phyloP scores from a whole-genome alignment of 2,329 filamentous ascomycete genomes.

The Botryotinia convoluta region DNA sequence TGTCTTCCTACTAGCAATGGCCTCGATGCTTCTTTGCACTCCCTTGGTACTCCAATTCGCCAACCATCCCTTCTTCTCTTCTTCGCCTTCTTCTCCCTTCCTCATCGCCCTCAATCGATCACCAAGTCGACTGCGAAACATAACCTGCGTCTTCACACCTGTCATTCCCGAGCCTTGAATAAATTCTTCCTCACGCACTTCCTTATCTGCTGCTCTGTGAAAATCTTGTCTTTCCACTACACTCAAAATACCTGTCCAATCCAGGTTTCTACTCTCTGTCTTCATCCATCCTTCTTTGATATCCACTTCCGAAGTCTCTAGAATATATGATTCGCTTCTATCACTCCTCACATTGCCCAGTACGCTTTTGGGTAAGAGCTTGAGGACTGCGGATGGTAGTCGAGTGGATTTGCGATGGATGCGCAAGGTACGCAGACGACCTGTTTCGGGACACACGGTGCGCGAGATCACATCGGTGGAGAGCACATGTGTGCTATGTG shows the following conservation, averaged over 20 bases:
- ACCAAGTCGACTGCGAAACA: slow-evolving; percentile 69
- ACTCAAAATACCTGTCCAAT: slow-evolving; percentile 76
- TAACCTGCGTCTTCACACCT: slow-evolving; percentile 70
- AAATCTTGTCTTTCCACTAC: slow-evolving; percentile 77
- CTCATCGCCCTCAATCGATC: slow-evolving; percentile 50
- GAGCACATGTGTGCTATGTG: slow-evolving; percentile 77
- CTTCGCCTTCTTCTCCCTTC: slow-evolving; percentile 44
- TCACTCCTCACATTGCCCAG: slow-evolving; percentile 55
- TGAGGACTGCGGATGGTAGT: slow-evolving; percentile 70
- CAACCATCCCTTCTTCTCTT: slow-evolving; percentile 50
- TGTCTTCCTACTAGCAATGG: slow-evolving; percentile 73
- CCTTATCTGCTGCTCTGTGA: slow-evolving; percentile 38
- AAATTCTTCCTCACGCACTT: slow-evolving; percentile 32
- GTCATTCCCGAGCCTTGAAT: slow-evolving; percentile 45
- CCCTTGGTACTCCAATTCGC: slow-evolving; percentile 63
- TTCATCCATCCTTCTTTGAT: slow-evolving; percentile 79
- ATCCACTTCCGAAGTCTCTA: slow-evolving; percentile 77
- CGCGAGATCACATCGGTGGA: slow-evolving; percentile 80
- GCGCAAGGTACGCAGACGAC: slow-evolving; percentile 73
- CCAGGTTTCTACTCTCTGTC: slow-evolving; percentile 76
- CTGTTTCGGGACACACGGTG: slow-evolving; percentile 68
- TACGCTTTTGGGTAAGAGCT: slow-evolving; percentile 68
- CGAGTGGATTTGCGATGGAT: slow-evolving; percentile 81
- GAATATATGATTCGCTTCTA: slow-evolving; percentile 67
- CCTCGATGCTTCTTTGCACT: slow-evolving; percentile 78